A percentile compares a stretch with the other conserved stretches of the same genome.
These are phyloP conservation scores for Catharanthus roseus DNA, from an alignment of 257 asterid species.

Conservation along the genomic window DNA sequence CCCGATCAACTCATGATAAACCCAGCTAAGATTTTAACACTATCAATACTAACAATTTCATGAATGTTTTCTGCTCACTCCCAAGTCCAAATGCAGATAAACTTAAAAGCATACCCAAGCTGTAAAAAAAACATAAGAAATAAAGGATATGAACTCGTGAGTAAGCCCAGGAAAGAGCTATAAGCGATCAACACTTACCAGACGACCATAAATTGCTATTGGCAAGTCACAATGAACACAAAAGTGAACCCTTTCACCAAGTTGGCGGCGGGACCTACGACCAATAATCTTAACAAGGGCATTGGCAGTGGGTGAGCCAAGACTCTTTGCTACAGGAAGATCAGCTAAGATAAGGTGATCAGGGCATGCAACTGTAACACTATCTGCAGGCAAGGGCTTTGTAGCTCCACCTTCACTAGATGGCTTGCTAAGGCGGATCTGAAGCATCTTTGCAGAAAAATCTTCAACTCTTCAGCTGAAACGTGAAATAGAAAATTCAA, in stretches of 20 bases:
- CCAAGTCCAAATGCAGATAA: not conserved
- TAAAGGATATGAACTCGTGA: not conserved
- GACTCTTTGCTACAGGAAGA: conserved; percentile 91
- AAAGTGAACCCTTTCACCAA: conserved; percentile 92
- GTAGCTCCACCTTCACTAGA: conserved; percentile 54
- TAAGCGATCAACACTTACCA: conserved; percentile 39
- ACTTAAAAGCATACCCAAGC: not conserved
- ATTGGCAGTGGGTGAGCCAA: conserved; percentile 54
- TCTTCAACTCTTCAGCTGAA: conserved; percentile 10
- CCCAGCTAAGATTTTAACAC: not conserved
- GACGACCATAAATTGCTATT: conserved; percentile 88
- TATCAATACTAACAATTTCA: not conserved
- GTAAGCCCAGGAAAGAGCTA: not conserved
- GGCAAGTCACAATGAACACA: conserved; percentile 89
- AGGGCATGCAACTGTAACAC: conserved; percentile 93
- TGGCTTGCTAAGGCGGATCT: conserved; percentile 94
- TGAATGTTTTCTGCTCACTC: not conserved
- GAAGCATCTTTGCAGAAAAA: conserved; percentile 54
- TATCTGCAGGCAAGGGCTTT: conserved; percentile 53
- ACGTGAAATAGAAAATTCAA: not conserved
- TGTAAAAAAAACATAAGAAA: not conserved
- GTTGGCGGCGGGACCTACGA: conserved; percentile 90
- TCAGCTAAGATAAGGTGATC: conserved; percentile 92
- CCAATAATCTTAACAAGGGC: conserved; percentile 67
- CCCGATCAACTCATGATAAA: not conserved